Evolutionary conservation across 805 yeast species (phyloP), one percentile per base, ranked within the genome.

Genomic region (Saccharomycopsis amapae): DNA sequence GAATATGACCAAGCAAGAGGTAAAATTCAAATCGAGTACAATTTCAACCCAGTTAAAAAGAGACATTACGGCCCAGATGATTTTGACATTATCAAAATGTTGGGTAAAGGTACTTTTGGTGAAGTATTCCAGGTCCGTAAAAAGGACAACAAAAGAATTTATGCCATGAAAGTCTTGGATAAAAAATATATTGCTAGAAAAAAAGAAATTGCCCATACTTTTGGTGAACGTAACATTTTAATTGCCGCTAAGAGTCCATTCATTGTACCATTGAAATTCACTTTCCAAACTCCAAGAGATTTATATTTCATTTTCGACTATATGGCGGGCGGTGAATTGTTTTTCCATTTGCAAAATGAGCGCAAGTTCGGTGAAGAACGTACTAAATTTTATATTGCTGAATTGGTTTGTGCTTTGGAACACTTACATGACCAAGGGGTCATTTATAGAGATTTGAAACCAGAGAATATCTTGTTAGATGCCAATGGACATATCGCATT

Each of bases 71-170:
- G 96, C 1, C 98, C 98, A 4, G 82, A 81, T 42, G 97, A 93
- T 65, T 93, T 93, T 64, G 96, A 89, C 62, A 87, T 90, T 15
- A 75, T 93, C 56, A 74, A 96, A 58, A 70, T 90, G 44, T 70
- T 90, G 51, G 98, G 98, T 51, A 88, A 87, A 61, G 98, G 98
- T 45, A 93, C 97, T 1, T 90, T 90, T 70, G 98, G 98, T 26
- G 96, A 87, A 67, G 98, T 90, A 31, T 93, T 83, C 65, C 98
- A 93, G 68, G 98, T 93, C 37, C 79, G 83, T 53, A 93, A 90
- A 73, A 75, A 74, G 55, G 97, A 93, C 61, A 87, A 95, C 5
- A 76, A 78, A 49, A 77, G 97, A 57, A 83, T 93, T 48, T 93
- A 93, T 62, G 98, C 98, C 34, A 93, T 93, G 98, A 93, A 93